phyloP scores from a whole-genome alignment of 148 eudicot species.

The Chenopodium album region DNA sequence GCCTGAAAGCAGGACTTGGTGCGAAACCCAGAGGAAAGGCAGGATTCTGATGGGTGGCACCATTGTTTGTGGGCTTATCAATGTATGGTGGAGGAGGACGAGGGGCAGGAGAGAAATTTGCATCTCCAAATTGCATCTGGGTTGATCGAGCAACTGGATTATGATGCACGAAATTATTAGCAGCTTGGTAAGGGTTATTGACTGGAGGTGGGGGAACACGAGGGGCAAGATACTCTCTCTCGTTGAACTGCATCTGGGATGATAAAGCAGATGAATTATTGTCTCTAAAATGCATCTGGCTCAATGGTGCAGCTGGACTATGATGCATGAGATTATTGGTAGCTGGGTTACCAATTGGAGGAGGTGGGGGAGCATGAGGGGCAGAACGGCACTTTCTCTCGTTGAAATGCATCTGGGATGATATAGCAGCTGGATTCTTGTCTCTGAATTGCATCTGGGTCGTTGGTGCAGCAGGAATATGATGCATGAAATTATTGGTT shows the following conservation, averaged over 20 bases:
- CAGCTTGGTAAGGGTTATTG: constrained; percentile 1
- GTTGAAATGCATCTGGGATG: neutral
- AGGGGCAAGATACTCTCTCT: constrained; percentile 5
- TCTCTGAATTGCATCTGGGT: constrained; percentile 2
- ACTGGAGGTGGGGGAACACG: constrained; percentile 16
- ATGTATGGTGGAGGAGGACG: constrained; percentile 10
- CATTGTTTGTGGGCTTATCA: neutral
- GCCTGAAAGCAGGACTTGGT: constrained; percentile 30
- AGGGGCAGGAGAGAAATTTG: neutral
- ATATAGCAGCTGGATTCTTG: constrained; percentile 1
- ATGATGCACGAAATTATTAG: constrained; percentile 10
- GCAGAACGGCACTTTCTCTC: constrained; percentile 10
- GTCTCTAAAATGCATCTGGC: neutral
- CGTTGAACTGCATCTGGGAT: constrained; percentile 1
- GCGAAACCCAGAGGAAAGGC: constrained; percentile 23
- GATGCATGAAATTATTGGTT: neutral
- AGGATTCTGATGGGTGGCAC: constrained; percentile 2
- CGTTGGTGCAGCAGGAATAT: constrained; percentile 2
- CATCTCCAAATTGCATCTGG: constrained; percentile 6
- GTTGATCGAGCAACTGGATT: constrained; percentile 5
- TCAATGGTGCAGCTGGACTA: constrained; percentile 10
- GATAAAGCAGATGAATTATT: constrained; percentile 9
- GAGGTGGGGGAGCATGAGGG: constrained; percentile 12
- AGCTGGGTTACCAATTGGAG: neutral
- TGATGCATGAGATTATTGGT: constrained; percentile 7